Conservation (phyloP, 2,329 filamentous ascomycete species). For the Sporothrix mexicana region DNA sequence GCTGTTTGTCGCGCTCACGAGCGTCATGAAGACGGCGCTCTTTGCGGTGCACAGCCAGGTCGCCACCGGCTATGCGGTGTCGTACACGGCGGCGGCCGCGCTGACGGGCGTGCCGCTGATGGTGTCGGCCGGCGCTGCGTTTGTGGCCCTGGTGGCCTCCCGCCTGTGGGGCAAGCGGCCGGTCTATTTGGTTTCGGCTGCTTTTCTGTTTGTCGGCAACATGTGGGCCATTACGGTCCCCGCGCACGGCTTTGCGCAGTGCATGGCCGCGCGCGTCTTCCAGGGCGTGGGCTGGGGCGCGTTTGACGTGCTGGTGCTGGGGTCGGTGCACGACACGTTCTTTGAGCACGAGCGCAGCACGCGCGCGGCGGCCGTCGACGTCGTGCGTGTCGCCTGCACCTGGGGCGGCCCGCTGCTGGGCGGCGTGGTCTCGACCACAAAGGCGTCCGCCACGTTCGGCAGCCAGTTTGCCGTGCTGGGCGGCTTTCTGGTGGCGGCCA, state of each 20-base stretch:
- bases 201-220: constrained; percentile 55
- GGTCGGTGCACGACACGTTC: constrained; percentile 62
- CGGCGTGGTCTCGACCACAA: constrained; percentile 43
- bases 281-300: constrained; percentile 65
- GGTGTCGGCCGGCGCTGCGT: constrained; percentile 54
- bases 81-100: constrained; percentile 55
- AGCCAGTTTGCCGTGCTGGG: constrained; percentile 59
- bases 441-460: constrained; percentile 49
- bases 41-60: constrained; percentile 55
- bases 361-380: constrained; percentile 54
- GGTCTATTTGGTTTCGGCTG: constrained; percentile 56
- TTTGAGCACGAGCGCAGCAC: constrained; percentile 61
- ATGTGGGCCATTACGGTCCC: constrained; percentile 55
- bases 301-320: constrained; percentile 60
- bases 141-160: constrained; percentile 51
- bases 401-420: constrained; percentile 62
- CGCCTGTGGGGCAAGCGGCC: constrained; percentile 60
- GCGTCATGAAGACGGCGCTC: constrained; percentile 61
- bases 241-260: constrained; percentile 50
- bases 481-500: constrained; percentile 53
- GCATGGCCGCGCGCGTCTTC: constrained; percentile 59
- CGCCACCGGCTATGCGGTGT: constrained; percentile 50
- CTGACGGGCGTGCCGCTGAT: constrained; percentile 61
- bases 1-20: constrained; percentile 53
- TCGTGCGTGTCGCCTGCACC: constrained; percentile 53